phyloP scores from a whole-genome alignment of 2,329 filamentous ascomycete genomes.

The Verticillium klebahnii region DNA sequence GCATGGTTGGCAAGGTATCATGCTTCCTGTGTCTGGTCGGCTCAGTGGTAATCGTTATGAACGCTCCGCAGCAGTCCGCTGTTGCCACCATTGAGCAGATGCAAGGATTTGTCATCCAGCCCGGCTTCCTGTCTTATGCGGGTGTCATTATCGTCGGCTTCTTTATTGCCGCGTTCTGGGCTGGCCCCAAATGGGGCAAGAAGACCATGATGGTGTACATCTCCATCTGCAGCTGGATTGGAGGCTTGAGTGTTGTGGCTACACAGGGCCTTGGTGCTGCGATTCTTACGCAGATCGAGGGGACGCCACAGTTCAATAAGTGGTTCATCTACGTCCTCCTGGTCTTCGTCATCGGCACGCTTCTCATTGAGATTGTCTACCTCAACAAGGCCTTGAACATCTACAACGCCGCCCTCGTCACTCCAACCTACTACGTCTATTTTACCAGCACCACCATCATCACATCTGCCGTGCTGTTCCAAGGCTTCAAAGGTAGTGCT shows the following conservation, averaged over 20 bases:
- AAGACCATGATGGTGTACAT: slow-evolving; percentile 98
- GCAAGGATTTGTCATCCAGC: slow-evolving; percentile 79
- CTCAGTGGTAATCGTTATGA: slow-evolving; percentile 89
- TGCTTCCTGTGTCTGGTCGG: slow-evolving; percentile 95
- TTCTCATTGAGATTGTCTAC: slow-evolving; percentile 91
- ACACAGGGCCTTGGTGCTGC: slow-evolving; percentile 91
- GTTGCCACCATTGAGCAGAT: slow-evolving; percentile 88
- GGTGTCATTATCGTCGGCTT: slow-evolving; percentile 77
- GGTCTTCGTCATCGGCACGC: slow-evolving; percentile 83
- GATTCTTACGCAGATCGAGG: slow-evolving; percentile 79
- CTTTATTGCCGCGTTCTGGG: slow-evolving; percentile 69
- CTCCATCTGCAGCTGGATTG: slow-evolving; percentile 91
- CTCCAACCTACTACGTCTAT: slow-evolving; percentile 97
- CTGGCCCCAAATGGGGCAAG: slow-evolving; percentile 84
- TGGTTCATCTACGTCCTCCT: slow-evolving; percentile 95
- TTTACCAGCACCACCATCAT: slow-evolving; percentile 96
- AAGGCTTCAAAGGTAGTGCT: slow-evolving; percentile 84
- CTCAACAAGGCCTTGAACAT: slow-evolving; percentile 99
- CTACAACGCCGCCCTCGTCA: slow-evolving; percentile 95
- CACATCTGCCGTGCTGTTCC: slow-evolving; percentile 87
- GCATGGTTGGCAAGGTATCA: slow-evolving; percentile 91
- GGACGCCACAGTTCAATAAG: slow-evolving; percentile 86
- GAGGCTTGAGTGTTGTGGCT: slow-evolving; percentile 88
- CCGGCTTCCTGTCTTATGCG: slow-evolving; percentile 80
- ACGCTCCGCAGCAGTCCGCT: slow-evolving; percentile 81